Evolutionary conservation across 345 rosid genomes (phyloP), one percentile per base, ranked within the genome.

Genomic region (Litchi chinensis): DNA sequence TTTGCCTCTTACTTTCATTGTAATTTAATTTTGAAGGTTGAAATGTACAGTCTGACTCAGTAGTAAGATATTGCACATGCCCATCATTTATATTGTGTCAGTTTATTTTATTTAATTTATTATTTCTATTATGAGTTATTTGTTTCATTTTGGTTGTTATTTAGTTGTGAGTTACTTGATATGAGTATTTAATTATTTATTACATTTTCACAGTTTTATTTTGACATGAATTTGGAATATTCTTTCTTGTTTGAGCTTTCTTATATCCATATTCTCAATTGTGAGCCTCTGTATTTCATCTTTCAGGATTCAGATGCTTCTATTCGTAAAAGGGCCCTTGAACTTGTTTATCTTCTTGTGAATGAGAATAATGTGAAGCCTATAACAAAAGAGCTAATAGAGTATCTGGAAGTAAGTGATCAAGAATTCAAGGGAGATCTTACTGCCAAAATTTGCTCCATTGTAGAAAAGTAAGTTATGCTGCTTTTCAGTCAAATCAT

Each of bases 231-330:
- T 21, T 50, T 64, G 40, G 46, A 71, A 63, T 21, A 68, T 44
- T 68, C 63, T 66, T 65, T 50, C 39, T 74, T 63, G 1, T 65
- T 72, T 71, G 59, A 41, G 21, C 18, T 43, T 10, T 71, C 10
- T 41, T 70, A 65, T 82, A 26, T 65, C 65, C 60, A 69, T 79
- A 48, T 52, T 77, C 60, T 57, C 40, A 52, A 22, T 10, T 26
- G 22, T 32, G 37, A 50, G 44, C 66, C 74, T 71, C 70, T 70
- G 88, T 54, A 76, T 85, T 77, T 86, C 70, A 70, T 79, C 70
- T 86, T 86, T 65, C 92, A 97, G 99, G 99, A 94, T 83, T 88
- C 91, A 77, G 99, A 97, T 92, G 99, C 97, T 80, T 97, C 99
- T 54, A 93, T 97, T 81, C 91, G 95, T 79, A 97, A 97, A 91